These are phyloP conservation scores for Aspergillus pseudotamarii DNA, from an alignment of 2,329 filamentous ascomycete genomes.

Conservation along the genomic window DNA sequence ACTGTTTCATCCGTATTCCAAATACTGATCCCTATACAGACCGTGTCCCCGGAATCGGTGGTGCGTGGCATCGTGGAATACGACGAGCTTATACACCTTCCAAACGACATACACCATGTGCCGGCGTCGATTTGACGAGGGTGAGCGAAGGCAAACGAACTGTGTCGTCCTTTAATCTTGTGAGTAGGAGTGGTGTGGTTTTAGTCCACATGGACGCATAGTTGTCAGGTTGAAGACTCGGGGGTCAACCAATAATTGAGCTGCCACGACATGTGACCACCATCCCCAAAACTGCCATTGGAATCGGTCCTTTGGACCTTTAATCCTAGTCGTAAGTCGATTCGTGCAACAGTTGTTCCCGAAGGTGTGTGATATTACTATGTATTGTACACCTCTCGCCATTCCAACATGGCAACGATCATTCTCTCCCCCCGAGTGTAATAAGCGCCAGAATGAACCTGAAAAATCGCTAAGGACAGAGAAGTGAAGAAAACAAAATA, in stretches of 20 bases:
- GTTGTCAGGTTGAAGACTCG: not conserved
- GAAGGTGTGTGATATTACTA: not conserved
- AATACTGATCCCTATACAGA: constrained; percentile 4
- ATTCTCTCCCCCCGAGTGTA: not conserved
- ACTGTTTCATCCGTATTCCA: not conserved
- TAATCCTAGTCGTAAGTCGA: not conserved
- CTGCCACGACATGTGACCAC: not conserved
- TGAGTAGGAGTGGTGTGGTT: not conserved
- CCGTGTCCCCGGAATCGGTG: not conserved
- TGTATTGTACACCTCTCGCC: not conserved
- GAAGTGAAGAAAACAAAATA: not conserved
- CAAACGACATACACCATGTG: not conserved
- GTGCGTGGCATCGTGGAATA: not conserved
- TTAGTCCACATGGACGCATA: not conserved
- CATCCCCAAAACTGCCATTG: not conserved
- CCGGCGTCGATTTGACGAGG: not conserved
- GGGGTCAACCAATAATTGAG: not conserved
- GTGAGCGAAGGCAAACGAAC: not conserved
- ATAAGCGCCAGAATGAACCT: not conserved
- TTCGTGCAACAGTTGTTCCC: not conserved
- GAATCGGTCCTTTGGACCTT: not conserved
- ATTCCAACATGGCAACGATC: not conserved
- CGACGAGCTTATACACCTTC: not conserved
- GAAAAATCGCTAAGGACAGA: not conserved
- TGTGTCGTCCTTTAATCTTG: not conserved